phyloP scores from a whole-genome alignment of 2,329 filamentous ascomycete species.

The Aphanocladium album region DNA sequence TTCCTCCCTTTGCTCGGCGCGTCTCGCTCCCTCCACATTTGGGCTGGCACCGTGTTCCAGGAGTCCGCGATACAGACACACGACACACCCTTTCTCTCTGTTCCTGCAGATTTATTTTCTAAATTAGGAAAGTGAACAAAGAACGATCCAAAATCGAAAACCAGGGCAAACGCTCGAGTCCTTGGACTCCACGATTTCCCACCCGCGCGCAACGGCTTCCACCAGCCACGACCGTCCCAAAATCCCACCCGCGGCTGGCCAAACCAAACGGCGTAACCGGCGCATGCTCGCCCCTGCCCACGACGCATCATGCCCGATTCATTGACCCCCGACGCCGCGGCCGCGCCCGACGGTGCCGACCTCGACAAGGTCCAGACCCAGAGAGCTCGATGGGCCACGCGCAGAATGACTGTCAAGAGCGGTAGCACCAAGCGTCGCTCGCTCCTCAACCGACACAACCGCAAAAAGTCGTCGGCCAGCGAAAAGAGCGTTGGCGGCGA shows the following conservation, averaged over 20 bases:
- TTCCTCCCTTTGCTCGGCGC: slow-evolving; percentile 8
- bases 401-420: slow-evolving; percentile 71
- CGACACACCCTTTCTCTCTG: neutral
- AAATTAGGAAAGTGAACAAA: too few relatives aligned
- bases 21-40: slow-evolving; percentile 1
- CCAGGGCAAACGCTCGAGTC: neutral
- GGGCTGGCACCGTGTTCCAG: neutral
- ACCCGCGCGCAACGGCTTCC: neutral
- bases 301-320: slow-evolving; percentile 28
- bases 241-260: slow-evolving; percentile 4
- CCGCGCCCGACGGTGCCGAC: slow-evolving; percentile 18
- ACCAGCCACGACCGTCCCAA: neutral
- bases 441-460: slow-evolving; percentile 71
- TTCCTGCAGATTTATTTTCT: neutral
- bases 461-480: slow-evolving; percentile 52
- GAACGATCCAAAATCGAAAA: too few relatives aligned
- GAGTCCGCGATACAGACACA: neutral
- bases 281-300: slow-evolving; percentile 11
- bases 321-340: slow-evolving; percentile 22
- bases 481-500: slow-evolving; percentile 59
- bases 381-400: slow-evolving; percentile 93
- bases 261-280: slow-evolving; percentile 11
- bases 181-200: neutral
- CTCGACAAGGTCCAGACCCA: slow-evolving; percentile 46
- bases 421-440: slow-evolving; percentile 76